Evolutionary conservation across 768 basidiomycete genomes (phyloP), one percentile per base, ranked within the genome.

Genomic region (Suillus variegatus): DNA sequence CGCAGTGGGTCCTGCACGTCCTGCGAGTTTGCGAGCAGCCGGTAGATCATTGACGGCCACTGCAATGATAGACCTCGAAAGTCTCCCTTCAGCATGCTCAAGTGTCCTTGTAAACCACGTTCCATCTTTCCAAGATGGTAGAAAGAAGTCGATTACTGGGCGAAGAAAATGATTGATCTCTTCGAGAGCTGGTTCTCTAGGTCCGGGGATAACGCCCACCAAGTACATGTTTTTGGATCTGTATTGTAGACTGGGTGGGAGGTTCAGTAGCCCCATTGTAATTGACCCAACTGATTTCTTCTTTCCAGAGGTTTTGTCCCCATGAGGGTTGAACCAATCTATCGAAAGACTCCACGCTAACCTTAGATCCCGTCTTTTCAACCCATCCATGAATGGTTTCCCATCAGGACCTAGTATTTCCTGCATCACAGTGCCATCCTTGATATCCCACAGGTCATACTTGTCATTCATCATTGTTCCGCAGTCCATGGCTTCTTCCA

Each of bases 171-270:
- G 79, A 51, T 83, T 81, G 10, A 81, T 70, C 43, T 77, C 64
- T 0, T 74, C 62, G 0, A 76, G 61, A 2, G 70, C 70, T 1
- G 82, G 81, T 52, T 79, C 75, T 0, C 73, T 66, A 0, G 82
- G 83, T 0, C 82, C 80, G 8, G 81, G 80, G 32, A 82, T 79
- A 62, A 84, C 67, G 0, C 76, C 81, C 1, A 66, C 74, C 0
- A 78, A 66, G 65, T 74, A 83, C 70, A 84, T 75, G 63, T 84
- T 82, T 65, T 82, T 76, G 0, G 71, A 41, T 40, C 71, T 68
- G 63, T 76, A 78, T 18, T 74, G 71, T 13, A 73, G 40, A 20
- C 71, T 62, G 0, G 72, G 73, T 6, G 79, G 80, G 10, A 82
- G 71, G 66, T 80, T 82, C 75, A 79, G 7, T 46, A 46, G 8